phyloP scores from a whole-genome alignment of 306 rosid species.

The Argentina anserina region DNA sequence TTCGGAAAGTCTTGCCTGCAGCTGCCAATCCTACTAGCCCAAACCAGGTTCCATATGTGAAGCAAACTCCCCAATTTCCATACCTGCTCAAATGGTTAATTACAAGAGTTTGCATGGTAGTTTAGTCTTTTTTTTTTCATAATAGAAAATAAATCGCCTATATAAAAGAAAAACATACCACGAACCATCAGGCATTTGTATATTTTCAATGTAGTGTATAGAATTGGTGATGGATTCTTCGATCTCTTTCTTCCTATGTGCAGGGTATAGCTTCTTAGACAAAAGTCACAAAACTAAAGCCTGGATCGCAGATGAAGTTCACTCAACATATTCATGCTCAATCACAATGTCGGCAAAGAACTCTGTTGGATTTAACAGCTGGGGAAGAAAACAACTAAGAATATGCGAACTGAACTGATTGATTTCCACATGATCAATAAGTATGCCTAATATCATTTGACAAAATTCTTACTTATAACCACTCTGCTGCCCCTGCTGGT shows the following conservation, averaged over 20 bases:
- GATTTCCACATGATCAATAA: not conserved
- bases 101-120: not conserved
- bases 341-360: slow-evolving; percentile 4
- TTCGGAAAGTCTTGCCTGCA: slow-evolving; percentile 48
- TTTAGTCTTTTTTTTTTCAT: not conserved
- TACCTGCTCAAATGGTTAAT: slow-evolving; percentile 29
- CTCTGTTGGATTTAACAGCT: slow-evolving; percentile 11
- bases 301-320: slow-evolving; percentile 12
- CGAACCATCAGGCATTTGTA: slow-evolving; percentile 13
- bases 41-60: slow-evolving; percentile 56
- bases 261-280: slow-evolving; percentile 8
- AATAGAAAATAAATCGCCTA: not conserved
- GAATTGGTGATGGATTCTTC: not conserved
- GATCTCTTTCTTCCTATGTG: slow-evolving; percentile 12
- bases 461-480: slow-evolving; percentile 64
- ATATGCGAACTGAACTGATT: not conserved
- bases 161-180: not conserved
- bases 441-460: not conserved
- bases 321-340: slow-evolving; percentile 19
- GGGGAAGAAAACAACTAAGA: not conserved
- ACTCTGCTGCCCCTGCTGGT: slow-evolving; percentile 49
- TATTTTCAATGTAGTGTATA: not conserved
- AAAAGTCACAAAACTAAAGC: not conserved
- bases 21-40: slow-evolving; percentile 57
- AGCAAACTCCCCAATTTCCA: slow-evolving; percentile 65